Conservation (phyloP, 2,329 filamentous ascomycete genomes). For the Colletotrichum liaoningense region DNA sequence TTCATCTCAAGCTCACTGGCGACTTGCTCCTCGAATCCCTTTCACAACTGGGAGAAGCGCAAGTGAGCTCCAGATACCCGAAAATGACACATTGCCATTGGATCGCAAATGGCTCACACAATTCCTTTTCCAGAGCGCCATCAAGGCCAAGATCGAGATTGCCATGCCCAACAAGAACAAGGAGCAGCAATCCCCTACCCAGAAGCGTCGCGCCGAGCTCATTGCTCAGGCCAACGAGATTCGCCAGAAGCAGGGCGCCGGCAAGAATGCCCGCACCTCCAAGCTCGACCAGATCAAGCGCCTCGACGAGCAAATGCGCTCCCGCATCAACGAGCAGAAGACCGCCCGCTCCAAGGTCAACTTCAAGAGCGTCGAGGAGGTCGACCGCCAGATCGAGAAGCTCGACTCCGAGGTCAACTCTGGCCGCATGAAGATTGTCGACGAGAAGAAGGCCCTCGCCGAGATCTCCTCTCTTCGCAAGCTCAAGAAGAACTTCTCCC, state of each 20-base stretch:
- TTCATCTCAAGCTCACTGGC: not conserved
- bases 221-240: constrained; percentile 86
- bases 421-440: constrained; percentile 93
- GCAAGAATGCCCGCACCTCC: constrained; percentile 83
- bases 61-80: not conserved
- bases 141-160: constrained; percentile 89
- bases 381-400: constrained; percentile 83
- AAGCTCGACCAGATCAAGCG: constrained; percentile 93
- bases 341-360: constrained; percentile 80
- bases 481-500: constrained; percentile 89
- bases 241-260: constrained; percentile 85
- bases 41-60: no score
- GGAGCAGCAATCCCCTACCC: constrained; percentile 83
- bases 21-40: not conserved
- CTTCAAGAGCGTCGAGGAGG: constrained; percentile 89
- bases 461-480: constrained; percentile 88
- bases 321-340: constrained; percentile 89
- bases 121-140: constrained; percentile 73
- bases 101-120: constrained; percentile 17
- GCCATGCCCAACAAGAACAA: constrained; percentile 79
- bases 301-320: constrained; percentile 89
- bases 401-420: constrained; percentile 89
- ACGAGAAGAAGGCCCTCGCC: constrained; percentile 92
- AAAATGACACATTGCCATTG: not conserved
- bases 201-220: constrained; percentile 88